Evolutionary conservation across 2,329 filamentous ascomycete species (phyloP).

Genomic region (Dichotomopilus funicola): DNA sequence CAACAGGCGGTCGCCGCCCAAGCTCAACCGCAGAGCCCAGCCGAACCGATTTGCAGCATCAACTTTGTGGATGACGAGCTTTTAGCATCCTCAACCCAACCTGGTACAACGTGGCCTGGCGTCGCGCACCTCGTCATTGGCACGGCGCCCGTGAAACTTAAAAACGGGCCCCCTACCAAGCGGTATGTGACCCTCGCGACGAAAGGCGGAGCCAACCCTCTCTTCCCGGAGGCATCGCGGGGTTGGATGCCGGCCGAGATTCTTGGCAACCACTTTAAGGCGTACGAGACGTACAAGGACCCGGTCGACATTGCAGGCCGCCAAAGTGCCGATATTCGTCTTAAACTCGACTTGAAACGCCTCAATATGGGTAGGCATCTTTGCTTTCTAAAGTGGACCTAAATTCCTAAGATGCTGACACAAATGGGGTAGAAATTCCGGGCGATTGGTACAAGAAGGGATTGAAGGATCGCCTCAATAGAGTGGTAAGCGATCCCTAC

Average conservation of each 20-base stretch:
- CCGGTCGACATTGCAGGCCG: conserved; percentile 6
- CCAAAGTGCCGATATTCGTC: conserved; percentile 19
- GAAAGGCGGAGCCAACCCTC: conserved; percentile 19
- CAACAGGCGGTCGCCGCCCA: too few species aligned
- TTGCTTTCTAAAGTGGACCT: too few species aligned
- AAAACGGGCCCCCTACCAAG: conserved; percentile 21
- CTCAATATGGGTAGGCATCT: conserved; percentile 7
- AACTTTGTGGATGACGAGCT: conserved; percentile 9
- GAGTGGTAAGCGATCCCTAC: neutral
- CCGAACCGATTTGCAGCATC: conserved; percentile 7
- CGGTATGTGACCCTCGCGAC: conserved; percentile 21
- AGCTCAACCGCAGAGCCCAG: too few species aligned
- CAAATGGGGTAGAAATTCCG: conserved; percentile 9
- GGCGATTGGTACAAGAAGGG: conserved; percentile 20
- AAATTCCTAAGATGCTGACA: too few species aligned
- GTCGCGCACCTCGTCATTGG: conserved; percentile 22
- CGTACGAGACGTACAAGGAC: conserved; percentile 18
- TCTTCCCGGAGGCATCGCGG: conserved; percentile 18
- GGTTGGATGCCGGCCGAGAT: conserved; percentile 22
- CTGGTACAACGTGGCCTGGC: conserved; percentile 12
- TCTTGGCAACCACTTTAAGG: conserved; percentile 21
- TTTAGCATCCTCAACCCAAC: conserved; percentile 2
- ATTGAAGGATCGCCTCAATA: conserved; percentile 3
- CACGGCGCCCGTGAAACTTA: conserved; percentile 17
- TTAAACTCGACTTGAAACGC: conserved; percentile 21